A percentile compares a stretch with the other conserved stretches of the same genome.
Evolutionary conservation across 805 yeast genomes (phyloP).

Genomic region (Yarrowia sp.): DNA sequence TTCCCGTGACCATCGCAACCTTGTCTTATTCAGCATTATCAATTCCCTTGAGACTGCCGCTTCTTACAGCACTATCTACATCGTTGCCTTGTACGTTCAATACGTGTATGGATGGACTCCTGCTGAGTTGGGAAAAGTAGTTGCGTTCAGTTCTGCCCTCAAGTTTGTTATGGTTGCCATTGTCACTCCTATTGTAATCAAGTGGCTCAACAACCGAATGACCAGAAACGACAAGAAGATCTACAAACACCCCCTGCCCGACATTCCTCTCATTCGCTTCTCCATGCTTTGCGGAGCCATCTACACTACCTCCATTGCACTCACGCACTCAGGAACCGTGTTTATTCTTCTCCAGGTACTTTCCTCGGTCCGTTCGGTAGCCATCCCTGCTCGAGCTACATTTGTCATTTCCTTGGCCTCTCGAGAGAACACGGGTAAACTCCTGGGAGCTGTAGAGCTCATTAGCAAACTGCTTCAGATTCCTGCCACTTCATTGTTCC

Average conservation of each 20-base stretch:
- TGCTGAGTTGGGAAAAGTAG: constrained; percentile 26
- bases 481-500: constrained; percentile 2
- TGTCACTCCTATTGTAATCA: constrained; percentile 14
- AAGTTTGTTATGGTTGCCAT: constrained; percentile 22
- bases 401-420: constrained; percentile 24
- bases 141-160: constrained; percentile 11
- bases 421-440: constrained; percentile 22
- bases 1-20: constrained; percentile 4
- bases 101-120: constrained; percentile 35
- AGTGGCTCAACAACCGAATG: constrained; percentile 9
- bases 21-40: constrained; percentile 30
- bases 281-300: constrained; percentile 24
- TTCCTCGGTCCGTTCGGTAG: neutral
- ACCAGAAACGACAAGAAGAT: constrained; percentile 1
- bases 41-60: constrained; percentile 29
- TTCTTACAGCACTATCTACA: constrained; percentile 28
- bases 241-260: constrained; percentile 5
- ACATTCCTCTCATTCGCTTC: constrained; percentile 22
- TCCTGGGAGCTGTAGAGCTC: constrained; percentile 27
- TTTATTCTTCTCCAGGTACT: constrained; percentile 14
- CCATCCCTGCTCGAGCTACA: constrained; percentile 28
- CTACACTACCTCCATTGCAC: constrained; percentile 7
- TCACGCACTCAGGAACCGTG: constrained; percentile 12
- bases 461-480: constrained; percentile 24
- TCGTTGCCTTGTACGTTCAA: constrained; percentile 30